These are phyloP conservation scores for Astrothelium macrocarpum DNA, from an alignment of 495 filamentous ascomycete species.

Conservation along the genomic window DNA sequence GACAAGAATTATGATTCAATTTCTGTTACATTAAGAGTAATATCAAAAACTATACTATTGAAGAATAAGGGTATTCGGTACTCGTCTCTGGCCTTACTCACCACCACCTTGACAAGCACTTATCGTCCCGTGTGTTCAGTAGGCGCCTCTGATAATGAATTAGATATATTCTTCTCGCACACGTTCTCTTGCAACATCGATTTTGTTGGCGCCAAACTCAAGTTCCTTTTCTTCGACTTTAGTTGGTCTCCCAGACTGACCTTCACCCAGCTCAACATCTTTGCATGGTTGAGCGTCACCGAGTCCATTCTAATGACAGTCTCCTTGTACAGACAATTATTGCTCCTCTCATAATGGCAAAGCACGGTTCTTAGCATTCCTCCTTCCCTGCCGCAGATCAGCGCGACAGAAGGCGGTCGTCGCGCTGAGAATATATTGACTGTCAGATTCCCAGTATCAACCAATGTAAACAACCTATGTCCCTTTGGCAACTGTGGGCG, in stretches of 20 bases:
- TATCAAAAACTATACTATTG: no score
- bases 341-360: slow-evolving; percentile 31
- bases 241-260: slow-evolving; percentile 4
- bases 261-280: slow-evolving; percentile 9
- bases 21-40: no score
- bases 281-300: slow-evolving; percentile 5
- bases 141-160: not conserved
- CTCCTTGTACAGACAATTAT: slow-evolving; percentile 28
- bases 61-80: no score
- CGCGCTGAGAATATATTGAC: slow-evolving; percentile 31
- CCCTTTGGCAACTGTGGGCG: slow-evolving; percentile 1
- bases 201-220: not conserved
- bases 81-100: no score
- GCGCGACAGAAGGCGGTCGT: slow-evolving; percentile 25
- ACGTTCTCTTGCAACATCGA: not conserved
- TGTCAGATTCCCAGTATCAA: slow-evolving; percentile 33
- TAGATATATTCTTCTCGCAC: not conserved
- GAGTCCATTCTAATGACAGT: slow-evolving; percentile 31
- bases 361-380: slow-evolving; percentile 34
- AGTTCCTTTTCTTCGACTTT: not conserved
- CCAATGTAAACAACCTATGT: slow-evolving; percentile 28
- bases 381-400: slow-evolving; percentile 34
- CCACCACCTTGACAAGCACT: not conserved
- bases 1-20: no score
- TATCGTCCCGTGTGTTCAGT: not conserved